Base-by-base conservation (phyloP, 2,329 filamentous ascomycete species). In the Aspergillaceae sp. region DNA sequence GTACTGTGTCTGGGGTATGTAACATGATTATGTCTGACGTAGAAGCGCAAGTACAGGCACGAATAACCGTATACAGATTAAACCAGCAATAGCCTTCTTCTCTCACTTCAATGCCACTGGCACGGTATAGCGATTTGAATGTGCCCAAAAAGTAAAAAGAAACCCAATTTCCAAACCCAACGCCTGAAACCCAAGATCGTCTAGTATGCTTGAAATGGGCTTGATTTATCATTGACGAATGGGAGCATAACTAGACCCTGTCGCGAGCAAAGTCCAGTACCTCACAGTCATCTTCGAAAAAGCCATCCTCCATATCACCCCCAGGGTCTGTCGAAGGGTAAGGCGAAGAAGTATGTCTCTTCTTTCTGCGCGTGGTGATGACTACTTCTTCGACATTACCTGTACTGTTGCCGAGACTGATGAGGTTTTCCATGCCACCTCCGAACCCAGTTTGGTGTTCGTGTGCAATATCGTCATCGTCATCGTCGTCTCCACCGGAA, bases 221-320 rank as follows among this genome's bases (percentile, higher is more conserved):
- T n/a, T 6, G 4, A 37, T 11, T 28, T 19, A 19, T 19, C 19
- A 19, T 19, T 19, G 19, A 19, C 19, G 19, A 19, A 19, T 19
- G 19, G 19, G 19, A 19, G 19, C 19, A 19, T 19, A 19, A 10
- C 29, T 57, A 73, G 40, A 79, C 76, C 40, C 76, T 65, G 51
- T 79, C 76, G 43, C 72, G 69, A 9, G 88, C 86, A 76, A 92
- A 94, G 69, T 94, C 88, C 51, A 94, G 76, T 47, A 95, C 86
- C 64, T 94, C 88, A 56, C 87, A 92, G 61, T 94, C 89, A 62
- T 95, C 87, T 67, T 95, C 89, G 58, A 94, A 94, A 66, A 94
- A 94, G 45, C 80, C 79, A 47, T 87, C 84, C 40, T 82, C 82
- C 7, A 69, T 63, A 41, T 62, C 65, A 63, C 35, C 60, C 60